phyloP scores from a whole-genome alignment of 2,329 filamentous ascomycete genomes.

The Fusarium oxysporum region DNA sequence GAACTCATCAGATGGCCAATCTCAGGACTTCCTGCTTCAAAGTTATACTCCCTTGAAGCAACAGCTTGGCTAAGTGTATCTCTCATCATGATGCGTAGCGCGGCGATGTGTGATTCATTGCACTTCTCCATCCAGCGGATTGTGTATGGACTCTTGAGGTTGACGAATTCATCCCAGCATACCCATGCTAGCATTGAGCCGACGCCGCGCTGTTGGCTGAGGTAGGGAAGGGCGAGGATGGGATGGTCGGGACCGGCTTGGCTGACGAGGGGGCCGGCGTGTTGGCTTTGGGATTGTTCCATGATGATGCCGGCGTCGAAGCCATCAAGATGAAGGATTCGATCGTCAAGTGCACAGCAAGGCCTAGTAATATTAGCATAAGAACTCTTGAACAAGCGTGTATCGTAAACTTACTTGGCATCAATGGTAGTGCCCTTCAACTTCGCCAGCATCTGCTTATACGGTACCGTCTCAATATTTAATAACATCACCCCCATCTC shows the following conservation, averaged over 20 bases:
- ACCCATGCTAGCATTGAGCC: conserved; percentile 24
- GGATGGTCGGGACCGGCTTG: conserved; percentile 3
- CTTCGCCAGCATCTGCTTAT: not conserved
- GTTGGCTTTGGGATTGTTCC: conserved; percentile 16
- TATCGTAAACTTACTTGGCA: not conserved
- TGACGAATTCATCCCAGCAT: conserved; percentile 25
- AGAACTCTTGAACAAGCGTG: rapidly evolving
- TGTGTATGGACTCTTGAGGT: conserved; percentile 10
- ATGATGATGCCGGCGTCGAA: conserved; percentile 24
- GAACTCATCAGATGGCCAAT: conserved; percentile 23
- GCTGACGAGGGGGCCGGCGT: conserved; percentile 1
- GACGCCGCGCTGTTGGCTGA: conserved; percentile 1
- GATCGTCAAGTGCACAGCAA: conserved; percentile 2
- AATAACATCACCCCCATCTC: conserved; percentile 23
- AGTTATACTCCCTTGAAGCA: not conserved
- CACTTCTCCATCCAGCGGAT: conserved; percentile 30
- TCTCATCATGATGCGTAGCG: conserved; percentile 13
- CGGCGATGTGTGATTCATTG: conserved; percentile 12
- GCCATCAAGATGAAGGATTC: conserved; percentile 11
- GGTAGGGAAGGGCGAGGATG: conserved; percentile 7
- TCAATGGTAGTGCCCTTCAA: not conserved
- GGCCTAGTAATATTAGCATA: not conserved
- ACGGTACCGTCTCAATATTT: conserved; percentile 15
- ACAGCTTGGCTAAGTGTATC: conserved; percentile 7
- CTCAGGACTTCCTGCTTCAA: not conserved